These are phyloP conservation scores for Globisporangium canariense DNA, from an alignment of 352 stramenopile genomes.

Conservation along the genomic window DNA sequence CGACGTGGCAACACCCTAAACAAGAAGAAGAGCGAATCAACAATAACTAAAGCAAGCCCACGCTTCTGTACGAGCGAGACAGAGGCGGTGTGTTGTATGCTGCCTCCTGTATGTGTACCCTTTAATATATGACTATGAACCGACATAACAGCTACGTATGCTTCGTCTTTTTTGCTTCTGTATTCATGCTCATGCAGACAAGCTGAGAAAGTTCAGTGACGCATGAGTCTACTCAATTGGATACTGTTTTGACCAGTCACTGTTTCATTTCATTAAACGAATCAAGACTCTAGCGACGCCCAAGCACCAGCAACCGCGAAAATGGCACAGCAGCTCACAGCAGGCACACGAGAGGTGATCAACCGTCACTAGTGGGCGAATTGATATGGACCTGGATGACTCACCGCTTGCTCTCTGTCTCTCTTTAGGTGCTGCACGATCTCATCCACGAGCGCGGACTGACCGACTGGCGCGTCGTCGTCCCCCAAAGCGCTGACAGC, in stretches of 20 bases:
- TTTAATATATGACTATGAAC: no score
- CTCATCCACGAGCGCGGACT: slow-evolving; percentile 35
- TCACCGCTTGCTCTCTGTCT: neutral
- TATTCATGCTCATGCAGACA: no score
- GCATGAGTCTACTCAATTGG: no score
- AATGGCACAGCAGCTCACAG: slow-evolving; percentile 1
- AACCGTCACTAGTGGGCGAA: neutral
- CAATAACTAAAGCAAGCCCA: neutral
- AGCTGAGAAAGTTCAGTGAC: no score
- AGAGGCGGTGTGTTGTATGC: neutral
- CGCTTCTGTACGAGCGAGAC: neutral
- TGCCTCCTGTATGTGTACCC: no score
- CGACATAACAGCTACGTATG: no score
- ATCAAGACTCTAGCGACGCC: neutral
- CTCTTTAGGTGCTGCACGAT: slow-evolving; percentile 44
- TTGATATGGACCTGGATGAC: neutral
- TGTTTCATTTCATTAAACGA: neutral
- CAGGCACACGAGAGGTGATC: slow-evolving; percentile 8
- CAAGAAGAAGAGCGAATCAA: neutral
- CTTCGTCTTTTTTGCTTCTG: no score
- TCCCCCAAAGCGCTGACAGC: neutral
- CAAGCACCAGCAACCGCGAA: neutral
- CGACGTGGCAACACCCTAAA: slow-evolving; percentile 4
- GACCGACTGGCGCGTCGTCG: slow-evolving; percentile 29
- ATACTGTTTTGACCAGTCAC: neutral